A percentile compares a stretch with the other conserved stretches of the same genome.
These are phyloP conservation scores for Saccharomyces hybrid DNA, from an alignment of 1,139 yeast genomes.

Conservation along the genomic window DNA sequence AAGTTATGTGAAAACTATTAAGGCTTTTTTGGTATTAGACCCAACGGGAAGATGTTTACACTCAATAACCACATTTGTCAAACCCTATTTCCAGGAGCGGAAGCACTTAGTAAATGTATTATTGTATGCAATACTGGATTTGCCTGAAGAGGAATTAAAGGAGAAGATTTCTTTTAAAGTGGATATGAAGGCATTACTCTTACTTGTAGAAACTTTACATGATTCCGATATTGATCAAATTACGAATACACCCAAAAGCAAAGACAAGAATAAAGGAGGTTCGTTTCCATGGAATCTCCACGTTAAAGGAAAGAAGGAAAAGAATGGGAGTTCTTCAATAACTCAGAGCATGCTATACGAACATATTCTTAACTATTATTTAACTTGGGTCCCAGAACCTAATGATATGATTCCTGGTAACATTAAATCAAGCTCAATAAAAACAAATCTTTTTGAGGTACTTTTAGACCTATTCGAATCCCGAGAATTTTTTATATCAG, in stretches of 20 bases:
- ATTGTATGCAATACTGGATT: conserved; percentile 62
- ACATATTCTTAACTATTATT: conserved; percentile 18
- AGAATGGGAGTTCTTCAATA: neutral
- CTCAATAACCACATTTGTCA: conserved; percentile 20
- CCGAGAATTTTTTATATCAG: conserved; percentile 64
- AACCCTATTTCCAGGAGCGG: conserved; percentile 50
- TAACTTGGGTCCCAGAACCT: conserved; percentile 84
- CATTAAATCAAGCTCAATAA: conserved; percentile 49
- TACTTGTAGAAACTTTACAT: neutral
- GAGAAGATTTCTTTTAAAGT: conserved; percentile 30
- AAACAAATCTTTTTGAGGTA: conserved; percentile 73
- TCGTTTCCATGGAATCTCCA: neutral
- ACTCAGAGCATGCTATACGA: conserved; percentile 9
- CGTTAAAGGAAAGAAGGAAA: conserved; percentile 2
- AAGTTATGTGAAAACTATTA: conserved; percentile 63
- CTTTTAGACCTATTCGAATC: conserved; percentile 56
- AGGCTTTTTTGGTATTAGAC: conserved; percentile 68
- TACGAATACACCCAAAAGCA: neutral
- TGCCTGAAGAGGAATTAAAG: conserved; percentile 30
- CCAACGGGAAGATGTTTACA: conserved; percentile 59
- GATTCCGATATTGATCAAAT: conserved; percentile 11
- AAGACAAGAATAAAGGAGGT: neutral
- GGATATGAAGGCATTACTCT: conserved; percentile 5
- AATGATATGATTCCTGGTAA: conserved; percentile 86
- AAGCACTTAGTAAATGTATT: conserved; percentile 65